These are phyloP conservation scores for Xylaria flabelliformis DNA, from an alignment of 495 filamentous ascomycete genomes.

Conservation along the genomic window DNA sequence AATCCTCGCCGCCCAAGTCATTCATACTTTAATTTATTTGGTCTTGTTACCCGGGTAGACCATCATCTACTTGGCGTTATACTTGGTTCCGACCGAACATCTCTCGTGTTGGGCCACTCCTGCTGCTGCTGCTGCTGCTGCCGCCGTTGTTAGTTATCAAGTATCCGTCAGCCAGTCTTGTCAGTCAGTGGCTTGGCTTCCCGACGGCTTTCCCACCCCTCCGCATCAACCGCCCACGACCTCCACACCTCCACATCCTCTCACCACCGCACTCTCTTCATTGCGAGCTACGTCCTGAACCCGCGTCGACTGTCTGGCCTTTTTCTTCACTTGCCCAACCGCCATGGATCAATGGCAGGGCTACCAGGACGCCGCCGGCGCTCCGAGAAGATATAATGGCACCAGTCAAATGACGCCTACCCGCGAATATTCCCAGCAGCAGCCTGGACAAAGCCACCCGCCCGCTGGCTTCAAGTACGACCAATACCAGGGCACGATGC, in stretches of 20 bases:
- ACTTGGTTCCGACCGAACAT: slow-evolving; percentile 17
- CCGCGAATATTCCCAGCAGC: slow-evolving; percentile 51
- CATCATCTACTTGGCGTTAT: not conserved
- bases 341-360: slow-evolving; percentile 66
- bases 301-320: slow-evolving; percentile 19
- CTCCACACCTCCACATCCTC: slow-evolving; percentile 21
- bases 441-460: slow-evolving; percentile 61
- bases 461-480: slow-evolving; percentile 77
- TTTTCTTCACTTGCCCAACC: slow-evolving; percentile 32
- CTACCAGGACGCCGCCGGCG: slow-evolving; percentile 54
- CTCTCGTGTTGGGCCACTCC: slow-evolving; percentile 1
- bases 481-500: slow-evolving; percentile 66
- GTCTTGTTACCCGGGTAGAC: not conserved
- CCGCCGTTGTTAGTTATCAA: not conserved
- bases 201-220: slow-evolving; percentile 26
- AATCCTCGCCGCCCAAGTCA: not conserved
- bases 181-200: slow-evolving; percentile 15
- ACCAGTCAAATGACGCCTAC: slow-evolving; percentile 51
- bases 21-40: not conserved
- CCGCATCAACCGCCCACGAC: slow-evolving; percentile 21
- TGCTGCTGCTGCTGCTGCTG: too few relatives aligned
- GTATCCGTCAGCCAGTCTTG: slow-evolving; percentile 5
- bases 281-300: slow-evolving; percentile 15
- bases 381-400: slow-evolving; percentile 59
- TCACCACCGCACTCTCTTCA: slow-evolving; percentile 21